Evolutionary conservation across 106 monocot species (phyloP), one percentile per base, ranked within the genome.

Genomic region (Platanthera guangdongensis): DNA sequence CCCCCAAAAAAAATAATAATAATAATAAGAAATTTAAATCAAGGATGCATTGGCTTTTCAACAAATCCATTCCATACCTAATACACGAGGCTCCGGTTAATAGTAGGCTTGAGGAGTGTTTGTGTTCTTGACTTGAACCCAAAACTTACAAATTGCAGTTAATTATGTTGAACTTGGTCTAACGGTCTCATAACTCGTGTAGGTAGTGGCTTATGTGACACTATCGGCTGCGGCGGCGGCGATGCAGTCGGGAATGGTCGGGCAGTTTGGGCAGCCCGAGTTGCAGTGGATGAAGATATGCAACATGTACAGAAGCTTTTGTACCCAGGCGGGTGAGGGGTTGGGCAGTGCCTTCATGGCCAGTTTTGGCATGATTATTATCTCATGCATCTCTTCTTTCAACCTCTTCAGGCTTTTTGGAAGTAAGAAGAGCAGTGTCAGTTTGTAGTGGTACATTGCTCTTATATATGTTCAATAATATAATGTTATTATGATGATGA

Each of bases 201-300:
- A 95, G 95, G 83, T 86, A 2, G 80, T 92, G 84, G 92, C 95
- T 1, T 95, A 95, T 50, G 49, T 85, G 60, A 73, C 79, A 4
- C 51, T 90, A 39, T 76, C 92, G 1, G 92, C 92, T 15, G 77
- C 85, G 70, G 92, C 95, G 7, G 85, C 92, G 0, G 89, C 92
- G 5, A 55, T 65, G 2, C 87, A 95, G 25, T 71, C 95, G 12
- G 81, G 86, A 3, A 80, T 90, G 77, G 32, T 95, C 9, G 76
- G 81, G 0, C 47, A 88, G 82, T 76, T 70, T 14, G 92, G 95
- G 12, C 87, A 90, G 76, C 45, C 84, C 4, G 78, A 90, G 84
- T 48, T 92, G 71, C 89, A 95, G 60, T 95, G 95, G 95, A 95
- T 95, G 88, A 89, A 89, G 74, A 51, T 92, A 47, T 95, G 95